Evolutionary conservation across 148 eudicot species (phyloP), one percentile per base, ranked within the genome.

Genomic region (Rhododendron kiyosumense): DNA sequence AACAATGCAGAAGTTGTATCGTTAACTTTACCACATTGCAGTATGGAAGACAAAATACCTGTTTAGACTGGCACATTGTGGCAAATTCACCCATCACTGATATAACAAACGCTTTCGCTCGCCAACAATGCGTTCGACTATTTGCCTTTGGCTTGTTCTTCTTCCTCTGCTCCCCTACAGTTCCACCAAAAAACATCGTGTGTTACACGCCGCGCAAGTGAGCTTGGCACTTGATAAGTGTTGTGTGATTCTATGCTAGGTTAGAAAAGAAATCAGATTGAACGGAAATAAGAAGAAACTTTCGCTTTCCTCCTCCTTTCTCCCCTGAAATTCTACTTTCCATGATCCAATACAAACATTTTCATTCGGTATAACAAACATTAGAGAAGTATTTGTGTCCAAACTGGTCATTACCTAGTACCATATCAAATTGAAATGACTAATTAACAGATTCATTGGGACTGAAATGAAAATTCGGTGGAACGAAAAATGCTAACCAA

Each of bases 1-100:
- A 3, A 28, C 34, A 28, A 12, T 0, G 20, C 32, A 5, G n/a
- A 22, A 20, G n/a, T 59, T 22, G n/a, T 20, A 59, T 20, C 9
- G 0, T 22, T n/a, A 18, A 73, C 30, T 61, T 83, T 61, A 30
- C 13, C 30, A 54, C 30, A 13, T 77, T 76, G 30, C 12, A 71
- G 30, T 45, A 84, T 12, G 67, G 67, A 11, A 18, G 22, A 32
- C 32, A 18, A 30, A 1, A 18, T 92, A 90, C 98, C 96, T 94
- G 93, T 83, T 89, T 93, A 69, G 85, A 86, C 49, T 88, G 93
- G 84, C 98, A 95, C 20, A 88, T 82, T 80, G 86, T 87, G 59
- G 95, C 89, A 89, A 96, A 92, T 65, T 95, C 98, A 45, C 92
- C 97, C 96, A 93, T 89, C 45, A 89, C 90, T 52, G 94, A 92